phyloP scores from a whole-genome alignment of 2,329 filamentous ascomycete genomes.

The Aspergillus eucalypticola region DNA sequence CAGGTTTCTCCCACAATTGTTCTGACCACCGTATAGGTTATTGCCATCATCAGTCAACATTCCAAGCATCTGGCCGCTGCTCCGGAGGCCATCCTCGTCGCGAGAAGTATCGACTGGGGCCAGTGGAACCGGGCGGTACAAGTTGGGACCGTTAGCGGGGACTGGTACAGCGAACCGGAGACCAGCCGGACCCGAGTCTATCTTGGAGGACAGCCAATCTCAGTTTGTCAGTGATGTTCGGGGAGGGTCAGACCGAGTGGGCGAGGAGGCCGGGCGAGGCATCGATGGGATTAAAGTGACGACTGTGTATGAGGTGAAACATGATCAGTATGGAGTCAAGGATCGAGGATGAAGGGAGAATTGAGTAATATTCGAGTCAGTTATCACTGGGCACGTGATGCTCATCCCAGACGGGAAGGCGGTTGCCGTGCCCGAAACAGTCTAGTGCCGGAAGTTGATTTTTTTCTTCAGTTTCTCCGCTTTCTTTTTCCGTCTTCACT shows the following conservation, averaged over 20 bases:
- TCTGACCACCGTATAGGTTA: conserved; percentile 34
- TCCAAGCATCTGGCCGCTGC: conserved; percentile 46
- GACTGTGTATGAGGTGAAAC: conserved; percentile 22
- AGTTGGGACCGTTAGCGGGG: conserved; percentile 10
- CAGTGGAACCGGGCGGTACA: conserved; percentile 7
- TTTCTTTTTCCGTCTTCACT: background rate
- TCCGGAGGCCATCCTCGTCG: conserved; percentile 28
- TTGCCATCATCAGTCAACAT: conserved; percentile 49
- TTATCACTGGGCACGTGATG: background rate
- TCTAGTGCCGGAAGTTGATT: background rate
- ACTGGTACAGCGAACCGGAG: background rate
- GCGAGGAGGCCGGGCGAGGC: conserved; percentile 13
- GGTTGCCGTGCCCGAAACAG: background rate
- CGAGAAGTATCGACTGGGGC: conserved; percentile 10
- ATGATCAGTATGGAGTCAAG: background rate
- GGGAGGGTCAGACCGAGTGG: conserved; percentile 10
- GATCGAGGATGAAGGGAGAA: background rate
- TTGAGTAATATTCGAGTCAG: background rate
- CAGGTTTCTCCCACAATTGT: background rate
- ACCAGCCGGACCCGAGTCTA: conserved; percentile 15
- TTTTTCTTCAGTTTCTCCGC: background rate
- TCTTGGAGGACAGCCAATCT: conserved; percentile 7
- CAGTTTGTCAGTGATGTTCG: conserved; percentile 3
- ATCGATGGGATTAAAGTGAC: conserved; percentile 23
- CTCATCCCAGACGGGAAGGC: background rate